Conservation (phyloP, 148 eudicot genomes). For the Euryodendron excelsum region DNA sequence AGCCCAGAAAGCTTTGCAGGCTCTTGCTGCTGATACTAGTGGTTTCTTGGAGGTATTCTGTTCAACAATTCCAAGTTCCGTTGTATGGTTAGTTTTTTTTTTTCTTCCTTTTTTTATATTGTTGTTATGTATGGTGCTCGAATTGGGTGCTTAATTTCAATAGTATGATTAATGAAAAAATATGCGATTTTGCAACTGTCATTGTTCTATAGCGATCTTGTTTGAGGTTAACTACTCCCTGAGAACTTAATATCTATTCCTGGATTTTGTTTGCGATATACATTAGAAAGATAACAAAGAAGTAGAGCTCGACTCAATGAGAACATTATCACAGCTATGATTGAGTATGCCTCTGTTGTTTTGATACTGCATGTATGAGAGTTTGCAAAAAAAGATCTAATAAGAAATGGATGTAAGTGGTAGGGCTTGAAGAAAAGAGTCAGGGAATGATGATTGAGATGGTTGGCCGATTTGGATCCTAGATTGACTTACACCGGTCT, state of each 20-base stretch:
- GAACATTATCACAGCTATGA: neutral
- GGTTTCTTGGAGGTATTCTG: slow-evolving; percentile 78
- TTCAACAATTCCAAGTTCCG: neutral
- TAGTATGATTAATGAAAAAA: no score
- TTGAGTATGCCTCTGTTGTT: neutral
- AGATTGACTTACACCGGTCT: neutral
- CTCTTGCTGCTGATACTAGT: slow-evolving; percentile 81
- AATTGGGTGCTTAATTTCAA: neutral
- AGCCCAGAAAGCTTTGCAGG: slow-evolving; percentile 90
- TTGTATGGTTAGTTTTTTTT: neutral
- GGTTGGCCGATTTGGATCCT: neutral
- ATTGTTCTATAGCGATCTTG: no score
- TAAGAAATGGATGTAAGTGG: neutral
- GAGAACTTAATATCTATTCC: neutral
- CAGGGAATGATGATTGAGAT: neutral
- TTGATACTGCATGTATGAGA: neutral
- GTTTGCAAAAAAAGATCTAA: neutral
- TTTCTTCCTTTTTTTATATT: no score
- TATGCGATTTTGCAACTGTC: no score
- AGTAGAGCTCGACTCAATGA: no score
- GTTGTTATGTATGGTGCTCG: neutral
- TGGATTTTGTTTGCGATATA: neutral
- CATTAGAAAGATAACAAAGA: neutral
- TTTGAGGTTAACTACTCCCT: no score
- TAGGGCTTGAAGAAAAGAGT: neutral